phyloP scores from a whole-genome alignment of 176 grass and related monocot genomes.

The Puya raimondii region DNA sequence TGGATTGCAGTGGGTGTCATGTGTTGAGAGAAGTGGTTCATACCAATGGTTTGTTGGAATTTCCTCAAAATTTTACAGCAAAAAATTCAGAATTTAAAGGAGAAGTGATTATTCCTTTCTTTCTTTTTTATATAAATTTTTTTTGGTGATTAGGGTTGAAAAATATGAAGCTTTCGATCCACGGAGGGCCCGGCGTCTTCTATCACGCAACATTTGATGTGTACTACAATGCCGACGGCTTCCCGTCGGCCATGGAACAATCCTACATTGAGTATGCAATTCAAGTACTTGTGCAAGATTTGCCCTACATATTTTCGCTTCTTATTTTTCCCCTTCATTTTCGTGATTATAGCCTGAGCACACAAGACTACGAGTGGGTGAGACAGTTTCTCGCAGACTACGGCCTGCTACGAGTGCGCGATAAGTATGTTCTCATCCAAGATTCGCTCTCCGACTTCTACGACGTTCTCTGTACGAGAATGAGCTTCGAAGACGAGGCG shows the following conservation, averaged over 20 bases:
- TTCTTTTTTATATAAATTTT: neutral
- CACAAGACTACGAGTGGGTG: constrained; percentile 26
- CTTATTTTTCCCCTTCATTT: neutral
- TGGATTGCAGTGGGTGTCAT: constrained; percentile 43
- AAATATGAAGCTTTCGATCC: constrained; percentile 26
- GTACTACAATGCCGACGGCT: constrained; percentile 11
- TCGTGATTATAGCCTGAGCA: constrained; percentile 24
- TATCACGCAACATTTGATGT: constrained; percentile 34
- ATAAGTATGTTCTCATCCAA: constrained; percentile 13
- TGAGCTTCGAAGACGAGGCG: neutral
- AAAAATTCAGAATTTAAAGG: neutral
- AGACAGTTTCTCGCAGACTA: constrained; percentile 35
- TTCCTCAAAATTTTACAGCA: neutral
- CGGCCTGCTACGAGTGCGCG: constrained; percentile 2
- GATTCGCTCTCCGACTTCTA: constrained; percentile 33
- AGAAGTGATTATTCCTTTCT: no score
- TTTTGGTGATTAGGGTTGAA: constrained; percentile 6
- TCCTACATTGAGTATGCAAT: constrained; percentile 32
- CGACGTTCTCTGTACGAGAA: constrained; percentile 27
- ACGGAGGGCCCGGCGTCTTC: constrained; percentile 38
- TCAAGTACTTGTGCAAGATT: neutral
- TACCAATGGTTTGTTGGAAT: constrained; percentile 31
- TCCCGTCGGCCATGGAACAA: neutral
- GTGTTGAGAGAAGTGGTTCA: constrained; percentile 49
- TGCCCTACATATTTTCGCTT: neutral